phyloP scores from a whole-genome alignment of 2,329 filamentous ascomycete species.

The Trichoderma arundinaceum region DNA sequence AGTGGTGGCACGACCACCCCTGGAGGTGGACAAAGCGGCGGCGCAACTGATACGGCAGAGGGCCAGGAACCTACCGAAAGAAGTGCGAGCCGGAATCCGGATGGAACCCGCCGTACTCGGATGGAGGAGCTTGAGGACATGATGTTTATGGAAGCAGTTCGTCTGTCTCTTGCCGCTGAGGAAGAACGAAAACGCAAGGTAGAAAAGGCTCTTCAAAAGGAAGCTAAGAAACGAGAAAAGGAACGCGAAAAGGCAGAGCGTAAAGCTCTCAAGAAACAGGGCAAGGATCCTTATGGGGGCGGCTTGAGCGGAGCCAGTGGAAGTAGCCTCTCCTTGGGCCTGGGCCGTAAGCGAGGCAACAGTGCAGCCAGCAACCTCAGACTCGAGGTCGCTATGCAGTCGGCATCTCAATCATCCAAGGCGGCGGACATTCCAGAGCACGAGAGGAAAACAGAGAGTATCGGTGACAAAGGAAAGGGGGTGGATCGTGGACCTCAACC shows the following conservation, averaged over 20 bases:
- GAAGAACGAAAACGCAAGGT: constrained; percentile 90
- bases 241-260: constrained; percentile 83
- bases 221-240: constrained; percentile 84
- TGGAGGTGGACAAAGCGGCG: constrained; percentile 34
- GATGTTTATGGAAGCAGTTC: constrained; percentile 98
- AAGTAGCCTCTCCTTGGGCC: constrained; percentile 67
- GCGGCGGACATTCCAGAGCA: constrained; percentile 36
- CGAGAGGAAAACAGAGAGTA: constrained; percentile 43
- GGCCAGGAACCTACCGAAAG: constrained; percentile 37
- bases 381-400: constrained; percentile 59
- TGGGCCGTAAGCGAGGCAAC: constrained; percentile 64
- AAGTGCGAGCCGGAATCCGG: constrained; percentile 35
- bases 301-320: constrained; percentile 56
- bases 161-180: constrained; percentile 87
- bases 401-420: constrained; percentile 45
- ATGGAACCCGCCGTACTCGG: constrained; percentile 52
- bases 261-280: constrained; percentile 72
- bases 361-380: constrained; percentile 65
- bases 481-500: constrained; percentile 60
- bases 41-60: constrained; percentile 35
- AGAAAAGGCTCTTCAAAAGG: constrained; percentile 61
- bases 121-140: constrained; percentile 93
- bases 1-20: constrained; percentile 42
- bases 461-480: constrained; percentile 68
- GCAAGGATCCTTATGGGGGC: constrained; percentile 46